Percentiles rank a stretch among this genome's conserved stretches.
Conservation (phyloP, 2,329 filamentous ascomycete genomes). For the Fusarium dimerum region DNA sequence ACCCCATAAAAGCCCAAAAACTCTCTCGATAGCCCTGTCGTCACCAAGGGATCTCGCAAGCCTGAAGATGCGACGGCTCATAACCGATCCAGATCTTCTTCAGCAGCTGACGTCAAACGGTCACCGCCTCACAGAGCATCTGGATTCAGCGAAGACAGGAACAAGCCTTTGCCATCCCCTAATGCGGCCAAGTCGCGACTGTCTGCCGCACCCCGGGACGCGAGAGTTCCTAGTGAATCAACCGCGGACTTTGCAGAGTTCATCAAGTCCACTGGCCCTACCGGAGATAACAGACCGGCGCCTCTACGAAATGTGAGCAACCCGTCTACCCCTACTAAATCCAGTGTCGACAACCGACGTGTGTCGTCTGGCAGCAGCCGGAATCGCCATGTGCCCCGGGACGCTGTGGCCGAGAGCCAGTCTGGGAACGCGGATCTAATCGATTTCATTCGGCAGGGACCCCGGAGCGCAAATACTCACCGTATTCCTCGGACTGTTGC, state of each 20-base stretch:
- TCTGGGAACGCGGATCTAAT: conserved; percentile 84
- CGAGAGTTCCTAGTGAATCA: conserved; percentile 69
- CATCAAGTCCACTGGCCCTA: conserved; percentile 79
- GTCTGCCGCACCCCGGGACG: conserved; percentile 62
- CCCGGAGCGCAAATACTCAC: conserved; percentile 59
- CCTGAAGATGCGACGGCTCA: conserved; percentile 47
- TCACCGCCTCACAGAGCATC: conserved; percentile 24
- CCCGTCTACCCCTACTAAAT: conserved; percentile 35
- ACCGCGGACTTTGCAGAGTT: conserved; percentile 86
- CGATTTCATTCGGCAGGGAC: conserved; percentile 90
- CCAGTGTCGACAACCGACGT: conserved; percentile 42
- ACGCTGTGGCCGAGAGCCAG: conserved; percentile 62
- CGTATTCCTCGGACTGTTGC: conserved; percentile 82
- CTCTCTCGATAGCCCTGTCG: conserved; percentile 45
- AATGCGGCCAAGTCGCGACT: conserved; percentile 23
- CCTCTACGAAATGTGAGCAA: conserved; percentile 38
- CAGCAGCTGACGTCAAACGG: conserved; percentile 41
- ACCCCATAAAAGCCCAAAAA: conserved; percentile 38
- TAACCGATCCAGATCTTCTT: conserved; percentile 51
- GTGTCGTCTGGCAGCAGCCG: conserved; percentile 44
- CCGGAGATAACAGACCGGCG: conserved; percentile 42
- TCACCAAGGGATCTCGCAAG: conserved; percentile 44
- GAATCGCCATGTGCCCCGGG: conserved; percentile 68
- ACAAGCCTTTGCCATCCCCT: conserved; percentile 21
- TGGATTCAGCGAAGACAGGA: conserved; percentile 22